phyloP scores from a whole-genome alignment of 164 flowering plant genomes.

The Macadamia tetraphylla region DNA sequence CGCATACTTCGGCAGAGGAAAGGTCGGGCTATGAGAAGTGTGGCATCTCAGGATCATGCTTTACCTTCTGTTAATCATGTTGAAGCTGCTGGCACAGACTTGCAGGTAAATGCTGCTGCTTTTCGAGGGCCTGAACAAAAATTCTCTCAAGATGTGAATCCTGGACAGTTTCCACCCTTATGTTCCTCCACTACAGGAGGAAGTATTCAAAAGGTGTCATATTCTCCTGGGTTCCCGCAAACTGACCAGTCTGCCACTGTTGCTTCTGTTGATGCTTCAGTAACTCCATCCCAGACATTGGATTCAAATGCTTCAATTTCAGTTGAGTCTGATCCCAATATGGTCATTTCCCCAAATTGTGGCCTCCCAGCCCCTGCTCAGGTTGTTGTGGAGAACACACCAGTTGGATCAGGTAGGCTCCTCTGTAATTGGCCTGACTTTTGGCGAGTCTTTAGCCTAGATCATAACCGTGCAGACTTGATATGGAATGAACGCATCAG shows the following conservation, averaged over 20 bases:
- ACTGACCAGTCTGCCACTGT: constrained; percentile 26
- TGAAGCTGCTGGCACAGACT: constrained; percentile 47
- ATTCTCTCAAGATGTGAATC: constrained; percentile 26
- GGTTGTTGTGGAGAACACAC: constrained; percentile 87
- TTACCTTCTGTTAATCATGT: constrained; percentile 33
- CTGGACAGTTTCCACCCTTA: constrained; percentile 34
- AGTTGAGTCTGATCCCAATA: constrained; percentile 41
- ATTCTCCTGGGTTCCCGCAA: constrained; percentile 35
- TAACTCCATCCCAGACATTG: constrained; percentile 19
- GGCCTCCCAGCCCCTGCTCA: constrained; percentile 92
- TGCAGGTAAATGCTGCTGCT: constrained; percentile 27
- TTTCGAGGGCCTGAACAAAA: constrained; percentile 30
- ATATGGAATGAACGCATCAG: constrained; percentile 98
- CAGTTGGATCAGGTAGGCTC: constrained; percentile 91
- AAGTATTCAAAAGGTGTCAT: constrained; percentile 27
- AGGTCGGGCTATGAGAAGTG: constrained; percentile 46
- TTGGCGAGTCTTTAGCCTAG: constrained; percentile 95
- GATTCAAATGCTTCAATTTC: constrained; percentile 40
- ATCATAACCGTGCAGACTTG: constrained; percentile 97
- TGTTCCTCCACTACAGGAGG: constrained; percentile 37
- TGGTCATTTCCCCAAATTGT: constrained; percentile 27
- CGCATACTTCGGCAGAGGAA: constrained; percentile 86
- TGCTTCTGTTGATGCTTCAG: constrained; percentile 29
- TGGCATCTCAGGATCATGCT: constrained; percentile 44
- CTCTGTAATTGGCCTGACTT: constrained; percentile 95